Conservation (phyloP, 176 grass and related monocot species). For the Carex kokanica region DNA sequence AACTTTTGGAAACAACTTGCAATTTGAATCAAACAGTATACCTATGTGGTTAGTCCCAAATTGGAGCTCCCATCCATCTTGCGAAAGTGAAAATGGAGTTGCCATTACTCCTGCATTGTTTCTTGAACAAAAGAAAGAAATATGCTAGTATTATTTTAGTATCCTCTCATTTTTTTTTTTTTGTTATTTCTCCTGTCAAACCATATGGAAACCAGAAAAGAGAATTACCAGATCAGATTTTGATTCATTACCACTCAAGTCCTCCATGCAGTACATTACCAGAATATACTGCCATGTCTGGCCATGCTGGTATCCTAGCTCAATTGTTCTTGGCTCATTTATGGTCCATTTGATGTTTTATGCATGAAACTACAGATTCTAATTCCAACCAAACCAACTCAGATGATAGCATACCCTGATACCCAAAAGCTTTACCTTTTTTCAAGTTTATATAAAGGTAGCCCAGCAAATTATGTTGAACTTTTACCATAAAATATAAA, state of each 20-base stretch:
- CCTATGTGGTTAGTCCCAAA: constrained; percentile 95
- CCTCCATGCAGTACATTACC: not conserved
- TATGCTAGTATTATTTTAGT: not conserved
- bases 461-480: not conserved
- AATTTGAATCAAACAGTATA: constrained; percentile 28
- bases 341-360: not conserved
- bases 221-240: not conserved
- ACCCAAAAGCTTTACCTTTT: constrained; percentile 12
- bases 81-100: constrained; percentile 67
- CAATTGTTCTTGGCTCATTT: not conserved
- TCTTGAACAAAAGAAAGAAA: constrained; percentile 29
- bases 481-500: not conserved
- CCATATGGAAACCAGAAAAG: not conserved
- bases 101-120: constrained; percentile 95
- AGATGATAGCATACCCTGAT: not conserved
- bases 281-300: not conserved
- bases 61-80: constrained; percentile 92
- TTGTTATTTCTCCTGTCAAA: not conserved
- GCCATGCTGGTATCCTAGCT: not conserved
- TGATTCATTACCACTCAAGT: not conserved
- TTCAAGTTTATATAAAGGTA: not conserved
- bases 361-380: constrained; percentile 1
- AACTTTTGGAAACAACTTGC: not conserved
- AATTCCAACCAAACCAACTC: constrained; percentile 23
- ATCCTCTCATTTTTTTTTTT: not conserved